A percentile compares a stretch with the other conserved stretches of the same genome.
phyloP scores from a whole-genome alignment of 169 alveolate species.

The Babesia ovis region DNA sequence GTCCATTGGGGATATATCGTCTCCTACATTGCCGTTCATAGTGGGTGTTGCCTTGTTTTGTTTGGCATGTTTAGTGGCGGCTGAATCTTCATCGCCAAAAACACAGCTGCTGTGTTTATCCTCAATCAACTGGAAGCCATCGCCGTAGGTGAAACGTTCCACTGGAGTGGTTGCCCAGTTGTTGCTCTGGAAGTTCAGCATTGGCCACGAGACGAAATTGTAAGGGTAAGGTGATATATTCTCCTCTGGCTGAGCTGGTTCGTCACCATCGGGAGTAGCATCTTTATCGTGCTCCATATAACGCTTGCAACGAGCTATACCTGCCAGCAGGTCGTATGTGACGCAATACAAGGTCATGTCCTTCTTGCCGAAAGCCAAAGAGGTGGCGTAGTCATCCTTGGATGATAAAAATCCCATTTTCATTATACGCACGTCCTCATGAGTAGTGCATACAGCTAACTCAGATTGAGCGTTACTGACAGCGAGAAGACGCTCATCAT shows the following conservation, averaged over 20 bases:
- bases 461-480: constrained; percentile 32
- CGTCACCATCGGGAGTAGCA: neutral
- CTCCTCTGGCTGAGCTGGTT: too few species aligned
- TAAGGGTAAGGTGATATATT: constrained; percentile 14
- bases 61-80: neutral
- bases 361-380: constrained; percentile 1
- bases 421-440: constrained; percentile 27
- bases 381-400: constrained; percentile 39
- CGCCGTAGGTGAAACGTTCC: constrained; percentile 3
- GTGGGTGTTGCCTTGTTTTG: neutral
- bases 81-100: neutral
- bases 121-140: constrained; percentile 17
- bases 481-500: constrained; percentile 31
- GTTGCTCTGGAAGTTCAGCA: constrained; percentile 43
- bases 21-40: neutral
- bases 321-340: constrained; percentile 34
- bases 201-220: constrained; percentile 31
- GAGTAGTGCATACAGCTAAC: constrained; percentile 12
- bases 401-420: constrained; percentile 36
- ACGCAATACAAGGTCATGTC: constrained; percentile 17
- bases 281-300: neutral
- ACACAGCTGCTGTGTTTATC: neutral
- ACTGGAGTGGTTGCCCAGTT: constrained; percentile 18
- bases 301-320: constrained; percentile 26
- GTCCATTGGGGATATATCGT: neutral